Base-by-base conservation (phyloP, 352 stramenopile species). In the Globisporangium carolinianum region DNA sequence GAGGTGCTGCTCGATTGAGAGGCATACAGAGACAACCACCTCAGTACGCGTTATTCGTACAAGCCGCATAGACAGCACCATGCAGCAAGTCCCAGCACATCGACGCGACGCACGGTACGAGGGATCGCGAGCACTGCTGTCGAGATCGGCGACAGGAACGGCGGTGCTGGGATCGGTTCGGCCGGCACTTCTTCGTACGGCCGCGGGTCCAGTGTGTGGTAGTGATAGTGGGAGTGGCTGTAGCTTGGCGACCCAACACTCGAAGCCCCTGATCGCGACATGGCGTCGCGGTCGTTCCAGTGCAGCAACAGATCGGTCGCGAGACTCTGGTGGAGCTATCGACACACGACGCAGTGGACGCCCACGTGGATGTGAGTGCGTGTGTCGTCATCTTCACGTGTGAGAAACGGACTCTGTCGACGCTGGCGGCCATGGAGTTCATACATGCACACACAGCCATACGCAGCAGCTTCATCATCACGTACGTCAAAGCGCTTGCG, bases 401-500 rank as follows among this genome's bases (percentile, higher is more conserved):
- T 24, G 24, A 2, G 24, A 24, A 24, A 24, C 24, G 24, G 24
- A 24, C 24, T 24, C 24, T 24, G 24, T 24, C 24, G 2, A 24
- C 24, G 24, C 24, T 24, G 24, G 24, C 24, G 24, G 24, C 24
- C 24, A 24, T 24, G 2, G 24, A 24, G 24, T 24, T 24, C 24
- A 24, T 24, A 24, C 24, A 24, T 24, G 1, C 24, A 24, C 24
- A 24, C 24, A 24, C 24, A 24, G 24, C 24, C 24, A 24, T 2
- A 24, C 24, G 2, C 24, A 24, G 24, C 24, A 24, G 24, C 24
- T 24, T 24, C 24, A 24, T 24, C 24, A 24, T 24, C 24, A 67
- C 68, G 18, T 62, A 89, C 76, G 63, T 83, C 76, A 55, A 89
- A 89, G 18, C 74, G 72, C 54, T 84, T 89, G n/a, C 67, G 66